Evolutionary conservation across 2,329 filamentous ascomycete genomes (phyloP).

Genomic region (Neospermospora avenae): DNA sequence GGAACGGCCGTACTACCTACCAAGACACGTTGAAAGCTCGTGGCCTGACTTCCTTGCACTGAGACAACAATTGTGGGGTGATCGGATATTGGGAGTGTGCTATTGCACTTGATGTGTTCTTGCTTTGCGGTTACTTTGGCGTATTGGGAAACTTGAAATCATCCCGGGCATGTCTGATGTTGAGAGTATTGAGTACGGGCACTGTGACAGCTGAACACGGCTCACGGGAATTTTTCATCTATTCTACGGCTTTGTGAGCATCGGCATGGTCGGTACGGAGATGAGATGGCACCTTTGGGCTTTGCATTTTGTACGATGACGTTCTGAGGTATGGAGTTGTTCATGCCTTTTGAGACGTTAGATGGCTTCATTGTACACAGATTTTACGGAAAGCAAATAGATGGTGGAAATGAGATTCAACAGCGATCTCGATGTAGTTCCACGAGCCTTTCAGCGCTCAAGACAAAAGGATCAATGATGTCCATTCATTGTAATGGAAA

Average conservation of each 20-base stretch:
- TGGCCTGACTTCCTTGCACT: neutral
- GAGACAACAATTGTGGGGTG: neutral
- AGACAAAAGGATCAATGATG: neutral
- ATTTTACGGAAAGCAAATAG: too few relatives aligned
- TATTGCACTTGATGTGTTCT: neutral
- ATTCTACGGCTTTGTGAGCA: neutral
- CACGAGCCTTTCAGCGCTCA: neutral
- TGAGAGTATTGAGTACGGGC: too few relatives aligned
- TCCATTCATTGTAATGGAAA: neutral
- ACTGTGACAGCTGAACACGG: neutral
- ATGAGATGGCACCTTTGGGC: neutral
- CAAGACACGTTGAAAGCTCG: neutral
- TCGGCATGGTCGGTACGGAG: neutral
- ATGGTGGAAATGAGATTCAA: neutral
- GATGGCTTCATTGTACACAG: neutral
- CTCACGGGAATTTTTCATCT: neutral
- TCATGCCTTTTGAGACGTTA: neutral
- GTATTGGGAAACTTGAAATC: neutral
- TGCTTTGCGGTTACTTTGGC: neutral
- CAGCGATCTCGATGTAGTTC: neutral
- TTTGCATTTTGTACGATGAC: neutral
- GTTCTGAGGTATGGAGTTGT: neutral
- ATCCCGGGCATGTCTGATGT: neutral
- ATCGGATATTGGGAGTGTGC: neutral
- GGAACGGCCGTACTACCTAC: neutral